Percentiles rank a stretch among this genome's conserved stretches.
Evolutionary conservation across 345 rosid genomes (phyloP).

Genomic region (Arabidopsis arenosa): DNA sequence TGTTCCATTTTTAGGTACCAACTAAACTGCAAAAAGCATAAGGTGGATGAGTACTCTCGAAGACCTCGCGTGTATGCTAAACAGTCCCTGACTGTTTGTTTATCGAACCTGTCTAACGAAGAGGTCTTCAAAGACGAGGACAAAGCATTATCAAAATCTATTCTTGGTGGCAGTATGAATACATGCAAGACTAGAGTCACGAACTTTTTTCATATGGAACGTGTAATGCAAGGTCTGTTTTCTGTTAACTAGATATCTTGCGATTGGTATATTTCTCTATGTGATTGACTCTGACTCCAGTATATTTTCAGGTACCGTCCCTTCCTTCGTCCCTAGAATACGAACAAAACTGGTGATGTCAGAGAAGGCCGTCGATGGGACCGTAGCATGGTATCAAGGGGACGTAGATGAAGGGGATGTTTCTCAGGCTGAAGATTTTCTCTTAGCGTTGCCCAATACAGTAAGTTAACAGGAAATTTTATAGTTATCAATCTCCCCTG

Average conservation of each 20-base stretch:
- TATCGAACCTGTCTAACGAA: conserved; percentile 53
- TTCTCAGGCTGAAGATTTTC: conserved; percentile 71
- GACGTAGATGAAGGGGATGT: conserved; percentile 75
- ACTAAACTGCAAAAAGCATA: conserved; percentile 69
- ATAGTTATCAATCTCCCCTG: conserved; percentile 12
- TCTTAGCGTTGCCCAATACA: conserved; percentile 77
- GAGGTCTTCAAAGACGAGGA: conserved; percentile 73
- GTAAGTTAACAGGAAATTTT: conserved; percentile 56
- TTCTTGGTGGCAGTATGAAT: conserved; percentile 81
- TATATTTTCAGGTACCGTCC: conserved; percentile 40
- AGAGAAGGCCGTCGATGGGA: conserved; percentile 82
- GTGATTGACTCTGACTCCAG: conserved; percentile 31
- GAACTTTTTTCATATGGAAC: conserved; percentile 62
- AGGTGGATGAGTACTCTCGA: conserved; percentile 58
- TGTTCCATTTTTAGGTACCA: conserved; percentile 63
- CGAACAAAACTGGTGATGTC: conserved; percentile 68
- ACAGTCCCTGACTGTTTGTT: conserved; percentile 46
- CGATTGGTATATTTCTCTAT: conserved; percentile 8
- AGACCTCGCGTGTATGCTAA: conserved; percentile 53
- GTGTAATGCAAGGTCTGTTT: conserved; percentile 68
- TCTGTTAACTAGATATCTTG: conserved; percentile 37
- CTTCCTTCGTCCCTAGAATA: conserved; percentile 52
- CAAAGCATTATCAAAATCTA: conserved; percentile 70
- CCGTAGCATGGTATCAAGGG: conserved; percentile 83
- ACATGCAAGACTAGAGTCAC: conserved; percentile 73